Evolutionary conservation across 495 filamentous ascomycete species (phyloP).

Genomic region (Xeromyces bisporus): DNA sequence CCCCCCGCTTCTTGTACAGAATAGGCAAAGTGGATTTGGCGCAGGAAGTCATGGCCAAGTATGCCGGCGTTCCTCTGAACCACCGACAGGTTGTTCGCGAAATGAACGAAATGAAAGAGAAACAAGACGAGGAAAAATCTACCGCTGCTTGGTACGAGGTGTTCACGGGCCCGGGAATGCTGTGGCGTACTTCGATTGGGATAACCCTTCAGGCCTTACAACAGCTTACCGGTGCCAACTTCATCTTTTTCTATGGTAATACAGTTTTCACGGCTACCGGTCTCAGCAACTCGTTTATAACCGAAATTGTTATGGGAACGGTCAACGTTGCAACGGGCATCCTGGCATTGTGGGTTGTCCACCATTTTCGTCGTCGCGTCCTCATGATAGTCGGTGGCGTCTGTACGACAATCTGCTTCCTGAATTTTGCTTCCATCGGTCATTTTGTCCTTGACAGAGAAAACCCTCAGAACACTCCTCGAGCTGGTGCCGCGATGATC

Average conservation of each 20-base stretch:
- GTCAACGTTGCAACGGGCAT: slow-evolving; percentile 63
- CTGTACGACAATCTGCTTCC: slow-evolving; percentile 56
- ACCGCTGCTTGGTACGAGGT: slow-evolving; percentile 44
- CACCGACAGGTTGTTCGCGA: slow-evolving; percentile 50
- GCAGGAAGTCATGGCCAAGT: slow-evolving; percentile 46
- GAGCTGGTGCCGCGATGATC: slow-evolving; percentile 55
- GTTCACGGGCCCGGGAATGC: slow-evolving; percentile 55
- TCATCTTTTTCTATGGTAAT: slow-evolving; percentile 57
- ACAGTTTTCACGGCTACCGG: slow-evolving; percentile 54
- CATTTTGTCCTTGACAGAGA: slow-evolving; percentile 38
- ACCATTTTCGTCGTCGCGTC: slow-evolving; percentile 51
- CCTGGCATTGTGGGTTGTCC: slow-evolving; percentile 55
- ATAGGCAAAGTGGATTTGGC: slow-evolving; percentile 48
- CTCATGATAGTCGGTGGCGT: slow-evolving; percentile 46
- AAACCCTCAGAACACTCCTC: slow-evolving; percentile 32
- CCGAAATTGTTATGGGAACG: slow-evolving; percentile 54
- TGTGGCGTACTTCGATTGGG: slow-evolving; percentile 53
- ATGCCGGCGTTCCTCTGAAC: slow-evolving; percentile 50
- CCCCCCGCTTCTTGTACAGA: slow-evolving; percentile 52
- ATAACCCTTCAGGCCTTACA: slow-evolving; percentile 44
- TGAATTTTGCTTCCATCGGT: slow-evolving; percentile 60
- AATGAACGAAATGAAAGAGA: slow-evolving; percentile 47
- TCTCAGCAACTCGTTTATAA: slow-evolving; percentile 49
- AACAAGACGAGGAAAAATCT: slow-evolving; percentile 40
- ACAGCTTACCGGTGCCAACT: slow-evolving; percentile 41